These are phyloP conservation scores for Fusarium pseudocircinatum DNA, from an alignment of 2,329 filamentous ascomycete genomes.

Conservation along the genomic window DNA sequence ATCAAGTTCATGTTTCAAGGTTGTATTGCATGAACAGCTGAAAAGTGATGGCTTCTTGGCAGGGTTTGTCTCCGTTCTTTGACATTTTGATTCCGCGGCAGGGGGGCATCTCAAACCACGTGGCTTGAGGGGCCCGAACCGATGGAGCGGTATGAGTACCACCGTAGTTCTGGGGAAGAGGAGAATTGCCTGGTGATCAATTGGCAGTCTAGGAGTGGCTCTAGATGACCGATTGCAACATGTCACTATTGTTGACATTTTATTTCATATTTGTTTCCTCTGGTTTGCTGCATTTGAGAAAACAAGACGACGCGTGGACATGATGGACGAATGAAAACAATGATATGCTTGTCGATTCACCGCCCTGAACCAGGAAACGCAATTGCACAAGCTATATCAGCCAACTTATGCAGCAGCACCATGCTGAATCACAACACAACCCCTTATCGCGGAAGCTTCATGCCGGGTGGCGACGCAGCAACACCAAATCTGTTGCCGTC, in stretches of 20 bases:
- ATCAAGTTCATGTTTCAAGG: background rate
- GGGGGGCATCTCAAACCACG: background rate
- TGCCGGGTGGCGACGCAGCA: background rate
- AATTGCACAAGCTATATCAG: background rate
- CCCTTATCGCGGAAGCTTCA: background rate
- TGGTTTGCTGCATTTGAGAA: background rate
- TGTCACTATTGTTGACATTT: background rate
- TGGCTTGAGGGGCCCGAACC: background rate
- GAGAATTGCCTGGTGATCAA: background rate
- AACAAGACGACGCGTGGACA: accelerated
- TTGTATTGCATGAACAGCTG: background rate
- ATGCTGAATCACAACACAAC: background rate
- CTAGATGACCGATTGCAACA: background rate
- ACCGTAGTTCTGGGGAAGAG: conserved; percentile 2
- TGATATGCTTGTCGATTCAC: accelerated
- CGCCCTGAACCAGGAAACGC: background rate
- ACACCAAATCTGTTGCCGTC: background rate
- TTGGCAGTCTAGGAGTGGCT: background rate
- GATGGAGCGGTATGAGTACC: background rate
- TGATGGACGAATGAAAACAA: accelerated
- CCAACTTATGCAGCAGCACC: background rate
- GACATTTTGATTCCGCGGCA: background rate
- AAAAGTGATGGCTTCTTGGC: background rate
- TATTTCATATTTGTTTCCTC: accelerated
- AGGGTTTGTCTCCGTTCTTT: background rate